phyloP scores from a whole-genome alignment of 352 stramenopile genomes.

The Phytophthora pinifolia region DNA sequence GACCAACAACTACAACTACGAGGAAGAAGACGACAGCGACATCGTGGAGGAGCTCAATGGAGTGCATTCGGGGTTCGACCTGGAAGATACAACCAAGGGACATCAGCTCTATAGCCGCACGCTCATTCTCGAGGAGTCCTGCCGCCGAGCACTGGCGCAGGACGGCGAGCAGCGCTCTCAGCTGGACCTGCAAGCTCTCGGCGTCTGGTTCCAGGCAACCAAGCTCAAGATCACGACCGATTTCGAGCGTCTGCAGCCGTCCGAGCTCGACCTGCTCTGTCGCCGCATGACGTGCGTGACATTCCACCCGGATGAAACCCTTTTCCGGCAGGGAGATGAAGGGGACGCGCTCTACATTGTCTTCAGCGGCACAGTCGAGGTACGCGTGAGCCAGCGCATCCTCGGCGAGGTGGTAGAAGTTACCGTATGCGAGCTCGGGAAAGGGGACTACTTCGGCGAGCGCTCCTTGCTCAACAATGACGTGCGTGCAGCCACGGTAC shows the following conservation, averaged over 20 bases:
- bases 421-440: slow-evolving; percentile 60
- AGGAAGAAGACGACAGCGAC: slow-evolving; percentile 19
- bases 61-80: slow-evolving; percentile 49
- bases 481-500: slow-evolving; percentile 54
- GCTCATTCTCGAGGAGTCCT: slow-evolving; percentile 72
- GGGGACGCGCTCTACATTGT: slow-evolving; percentile 77
- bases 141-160: slow-evolving; percentile 52
- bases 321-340: slow-evolving; percentile 73
- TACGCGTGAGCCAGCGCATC: slow-evolving; percentile 59
- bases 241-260: slow-evolving; percentile 59
- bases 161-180: slow-evolving; percentile 55
- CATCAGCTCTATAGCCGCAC: slow-evolving; percentile 56
- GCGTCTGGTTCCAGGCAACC: slow-evolving; percentile 73
- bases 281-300: slow-evolving; percentile 53
- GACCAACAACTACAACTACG: slow-evolving; percentile 15
- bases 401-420: slow-evolving; percentile 67
- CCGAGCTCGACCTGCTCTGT: slow-evolving; percentile 63
- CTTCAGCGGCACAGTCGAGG: slow-evolving; percentile 60
- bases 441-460: slow-evolving; percentile 78
- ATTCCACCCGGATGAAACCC: slow-evolving; percentile 51
- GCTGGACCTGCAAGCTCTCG: slow-evolving; percentile 59
- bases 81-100: slow-evolving; percentile 25
- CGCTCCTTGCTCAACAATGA: slow-evolving; percentile 65
- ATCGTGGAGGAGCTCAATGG: slow-evolving; percentile 30
- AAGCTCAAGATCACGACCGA: slow-evolving; percentile 78